Evolutionary conservation across 2,329 filamentous ascomycete genomes (phyloP).

Genomic region (Colletotrichum spaethianum): DNA sequence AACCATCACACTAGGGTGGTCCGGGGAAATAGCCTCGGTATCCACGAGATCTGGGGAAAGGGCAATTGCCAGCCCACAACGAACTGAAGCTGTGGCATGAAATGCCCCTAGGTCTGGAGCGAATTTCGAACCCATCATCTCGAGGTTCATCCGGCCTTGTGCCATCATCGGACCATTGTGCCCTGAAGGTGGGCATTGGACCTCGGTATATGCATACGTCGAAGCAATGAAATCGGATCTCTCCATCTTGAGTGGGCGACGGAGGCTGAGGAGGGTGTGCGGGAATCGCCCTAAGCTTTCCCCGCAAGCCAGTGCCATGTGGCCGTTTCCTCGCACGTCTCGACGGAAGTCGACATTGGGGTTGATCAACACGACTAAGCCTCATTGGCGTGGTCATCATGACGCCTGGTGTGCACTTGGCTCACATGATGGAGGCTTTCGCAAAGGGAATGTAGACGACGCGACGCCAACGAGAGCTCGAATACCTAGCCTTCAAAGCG

Average conservation of each 20-base stretch:
- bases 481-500: not conserved
- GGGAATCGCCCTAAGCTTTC: slow-evolving; percentile 19
- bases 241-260: not conserved
- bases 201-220: slow-evolving; percentile 20
- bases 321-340: slow-evolving; percentile 16
- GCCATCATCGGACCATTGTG: slow-evolving; percentile 29
- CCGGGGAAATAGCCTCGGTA: slow-evolving; percentile 31
- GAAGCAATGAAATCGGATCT: not conserved
- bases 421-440: not conserved
- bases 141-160: slow-evolving; percentile 20
- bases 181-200: not conserved
- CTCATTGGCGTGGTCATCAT: slow-evolving; percentile 32
- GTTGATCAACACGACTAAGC: slow-evolving; percentile 13
- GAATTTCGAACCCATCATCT: slow-evolving; percentile 8
- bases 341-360: slow-evolving; percentile 1
- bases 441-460: not conserved
- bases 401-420: slow-evolving; percentile 25
- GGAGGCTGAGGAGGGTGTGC: not conserved
- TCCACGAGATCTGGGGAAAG: slow-evolving; percentile 30
- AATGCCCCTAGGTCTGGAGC: slow-evolving; percentile 5
- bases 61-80: not conserved
- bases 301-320: slow-evolving; percentile 32
- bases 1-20: slow-evolving; percentile 10
- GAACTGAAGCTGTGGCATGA: slow-evolving; percentile 7
- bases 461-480: not conserved